These are phyloP conservation scores for Xylariomycetidae sp. DNA, from an alignment of 2,329 filamentous ascomycete species.

Conservation along the genomic window DNA sequence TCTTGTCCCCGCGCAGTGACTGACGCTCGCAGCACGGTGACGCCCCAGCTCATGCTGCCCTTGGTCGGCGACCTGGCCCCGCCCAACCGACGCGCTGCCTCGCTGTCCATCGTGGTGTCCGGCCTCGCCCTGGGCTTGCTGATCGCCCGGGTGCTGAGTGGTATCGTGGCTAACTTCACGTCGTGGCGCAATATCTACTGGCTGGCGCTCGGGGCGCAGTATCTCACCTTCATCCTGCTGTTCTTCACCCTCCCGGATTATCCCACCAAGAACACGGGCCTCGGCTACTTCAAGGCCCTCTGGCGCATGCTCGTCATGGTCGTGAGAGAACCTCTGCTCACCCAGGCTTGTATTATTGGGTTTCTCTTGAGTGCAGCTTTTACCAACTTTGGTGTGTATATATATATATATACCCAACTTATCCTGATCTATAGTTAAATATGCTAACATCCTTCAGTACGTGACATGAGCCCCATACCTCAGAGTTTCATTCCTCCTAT, in stretches of 20 bases:
- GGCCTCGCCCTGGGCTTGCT: conserved; percentile 61
- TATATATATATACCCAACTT: too few species aligned
- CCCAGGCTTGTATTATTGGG: conserved; percentile 48
- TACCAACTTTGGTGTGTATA: conserved; percentile 51
- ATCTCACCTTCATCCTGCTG: conserved; percentile 53
- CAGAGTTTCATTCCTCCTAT: too few species aligned
- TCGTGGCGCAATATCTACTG: conserved; percentile 64
- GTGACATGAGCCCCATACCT: too few species aligned
- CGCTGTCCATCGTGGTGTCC: conserved; percentile 59
- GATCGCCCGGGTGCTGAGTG: conserved; percentile 61
- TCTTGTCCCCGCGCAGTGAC: not conserved
- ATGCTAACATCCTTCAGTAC: too few species aligned
- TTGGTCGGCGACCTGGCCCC: conserved; percentile 64
- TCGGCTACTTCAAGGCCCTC: conserved; percentile 56
- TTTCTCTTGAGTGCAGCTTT: conserved; percentile 46
- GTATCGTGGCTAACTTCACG: conserved; percentile 60
- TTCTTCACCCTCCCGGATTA: conserved; percentile 67
- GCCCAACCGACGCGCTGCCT: conserved; percentile 52
- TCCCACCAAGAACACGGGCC: conserved; percentile 54
- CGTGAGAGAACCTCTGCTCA: conserved; percentile 51
- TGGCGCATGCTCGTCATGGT: conserved; percentile 54
- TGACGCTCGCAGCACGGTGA: conserved; percentile 22
- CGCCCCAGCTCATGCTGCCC: conserved; percentile 57
- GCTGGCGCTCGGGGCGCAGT: conserved; percentile 59
- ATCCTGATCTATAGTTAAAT: too few species aligned